Evolutionary conservation across 2,329 filamentous ascomycete species (phyloP), one percentile per base, ranked within the genome.

Genomic region (Fusarium sp.): DNA sequence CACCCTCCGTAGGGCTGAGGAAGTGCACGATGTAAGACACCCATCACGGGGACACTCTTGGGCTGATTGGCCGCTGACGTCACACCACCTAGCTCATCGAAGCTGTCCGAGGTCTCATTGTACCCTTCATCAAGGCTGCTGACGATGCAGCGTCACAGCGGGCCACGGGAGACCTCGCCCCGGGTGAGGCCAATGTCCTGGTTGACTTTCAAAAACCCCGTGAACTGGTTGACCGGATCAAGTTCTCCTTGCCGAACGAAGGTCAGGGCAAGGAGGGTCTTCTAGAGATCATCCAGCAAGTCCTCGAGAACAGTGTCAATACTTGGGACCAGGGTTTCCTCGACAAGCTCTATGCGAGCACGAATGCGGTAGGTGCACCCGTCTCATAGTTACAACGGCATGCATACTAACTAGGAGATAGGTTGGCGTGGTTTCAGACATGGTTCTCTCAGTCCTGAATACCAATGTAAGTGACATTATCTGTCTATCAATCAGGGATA

Each of bases 301-400:
- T 97, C 18, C 84, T 98, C 42, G 85, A 87, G 69, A 93, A 96
- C 79, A 96, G 91, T 75, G 95, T 98, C 76, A 99, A 99, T 81
- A 97, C 95, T n/a, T 98, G 94, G 92, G 92, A 97, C 76, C 94
- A 97, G 80, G 95, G 95, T 10, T 99, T 98, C 80, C 81, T 98
- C 76, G 94, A 97, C 81, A 98, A 99, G 82, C 84, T 98, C 16
- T 98, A 97, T 79, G 89, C 91, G n/a, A 91, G 90, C 69, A 96
- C 93, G 38, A 96, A 96, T 76, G 91, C 95, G 42, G 90, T 91
- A 76, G 65, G 86, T 80, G 14, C 16, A 8, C 2, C 7, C 34
- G 6, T 13, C 13, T 23, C 40, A 7, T 31, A 44, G 40, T 44
- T 44, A 23, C 33, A 11, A 25, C 46, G 23, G 29, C 1, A 31